phyloP scores from a whole-genome alignment of 257 asterid species.

The Vinca minor region DNA sequence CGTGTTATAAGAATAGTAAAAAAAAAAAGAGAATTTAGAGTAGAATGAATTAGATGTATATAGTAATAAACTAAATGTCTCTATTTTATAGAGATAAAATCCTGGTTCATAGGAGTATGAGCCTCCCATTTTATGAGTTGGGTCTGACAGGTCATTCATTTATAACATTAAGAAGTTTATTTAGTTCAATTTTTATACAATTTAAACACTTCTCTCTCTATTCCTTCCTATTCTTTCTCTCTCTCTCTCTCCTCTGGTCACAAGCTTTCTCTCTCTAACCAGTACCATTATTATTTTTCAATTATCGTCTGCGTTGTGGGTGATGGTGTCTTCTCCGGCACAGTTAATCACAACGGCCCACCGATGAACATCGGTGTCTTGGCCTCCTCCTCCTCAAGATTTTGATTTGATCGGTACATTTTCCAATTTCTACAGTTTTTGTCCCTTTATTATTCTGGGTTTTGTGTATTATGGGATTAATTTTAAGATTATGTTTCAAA shows the following conservation, averaged over 20 bases:
- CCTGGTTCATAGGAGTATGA: too few relatives aligned
- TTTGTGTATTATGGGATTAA: too few relatives aligned
- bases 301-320: conserved; percentile 22
- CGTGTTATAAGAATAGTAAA: too few relatives aligned
- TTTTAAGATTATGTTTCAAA: too few relatives aligned
- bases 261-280: conserved; percentile 17
- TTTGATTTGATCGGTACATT: conserved; percentile 28
- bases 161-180: too few relatives aligned
- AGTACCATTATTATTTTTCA: conserved; percentile 15
- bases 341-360: conserved; percentile 34
- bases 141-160: too few relatives aligned
- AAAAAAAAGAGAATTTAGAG: too few relatives aligned
- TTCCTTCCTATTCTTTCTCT: conserved; percentile 7
- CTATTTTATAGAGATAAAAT: too few relatives aligned
- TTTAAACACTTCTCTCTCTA: conserved; percentile 12
- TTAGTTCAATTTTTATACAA: too few relatives aligned
- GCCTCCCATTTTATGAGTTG: background rate
- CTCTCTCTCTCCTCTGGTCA: conserved; percentile 6
- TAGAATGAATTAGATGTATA: too few relatives aligned
- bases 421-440: background rate
- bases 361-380: conserved; percentile 52
- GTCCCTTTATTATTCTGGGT: background rate
- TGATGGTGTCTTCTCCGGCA: conserved; percentile 29
- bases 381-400: conserved; percentile 17
- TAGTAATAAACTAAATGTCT: too few relatives aligned